Evolutionary conservation across 2,329 filamentous ascomycete genomes (phyloP).

Genomic region (Colletotrichum euphorbiae): DNA sequence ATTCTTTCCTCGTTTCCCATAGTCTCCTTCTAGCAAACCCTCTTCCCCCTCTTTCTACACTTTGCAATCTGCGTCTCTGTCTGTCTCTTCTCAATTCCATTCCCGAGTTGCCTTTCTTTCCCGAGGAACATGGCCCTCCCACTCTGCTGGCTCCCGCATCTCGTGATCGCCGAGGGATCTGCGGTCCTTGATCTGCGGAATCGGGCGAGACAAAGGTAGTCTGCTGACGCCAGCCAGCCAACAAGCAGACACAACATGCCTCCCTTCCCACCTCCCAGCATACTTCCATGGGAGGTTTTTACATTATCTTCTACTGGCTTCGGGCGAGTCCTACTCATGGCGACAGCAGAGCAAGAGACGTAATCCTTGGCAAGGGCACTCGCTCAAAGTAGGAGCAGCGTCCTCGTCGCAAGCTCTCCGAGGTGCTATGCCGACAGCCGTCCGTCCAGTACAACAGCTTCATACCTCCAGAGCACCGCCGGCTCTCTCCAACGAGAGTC

Average conservation of each 20-base stretch:
- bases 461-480: not conserved
- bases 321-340: not conserved
- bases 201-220: constrained; percentile 33
- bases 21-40: constrained; percentile 10
- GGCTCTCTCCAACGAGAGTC: not conserved
- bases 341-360: not conserved
- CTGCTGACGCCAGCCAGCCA: constrained; percentile 32
- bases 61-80: not conserved
- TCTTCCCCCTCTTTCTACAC: constrained; percentile 15
- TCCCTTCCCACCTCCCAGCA: not conserved
- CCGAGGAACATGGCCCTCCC: not conserved
- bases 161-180: constrained; percentile 27
- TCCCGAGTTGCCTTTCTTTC: not conserved
- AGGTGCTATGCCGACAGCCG: constrained; percentile 7
- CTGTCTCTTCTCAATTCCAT: not conserved
- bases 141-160: not conserved
- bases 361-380: no score
- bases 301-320: not conserved
- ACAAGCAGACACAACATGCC: not conserved
- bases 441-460: constrained; percentile 2
- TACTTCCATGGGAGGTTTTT: not conserved
- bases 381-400: not conserved
- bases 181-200: constrained; percentile 27
- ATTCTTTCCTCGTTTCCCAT: constrained; percentile 32
- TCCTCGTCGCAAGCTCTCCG: constrained; percentile 30